phyloP scores from a whole-genome alignment of 1,284 basidiomycete genomes.

The Paramarasmius palmivorus region DNA sequence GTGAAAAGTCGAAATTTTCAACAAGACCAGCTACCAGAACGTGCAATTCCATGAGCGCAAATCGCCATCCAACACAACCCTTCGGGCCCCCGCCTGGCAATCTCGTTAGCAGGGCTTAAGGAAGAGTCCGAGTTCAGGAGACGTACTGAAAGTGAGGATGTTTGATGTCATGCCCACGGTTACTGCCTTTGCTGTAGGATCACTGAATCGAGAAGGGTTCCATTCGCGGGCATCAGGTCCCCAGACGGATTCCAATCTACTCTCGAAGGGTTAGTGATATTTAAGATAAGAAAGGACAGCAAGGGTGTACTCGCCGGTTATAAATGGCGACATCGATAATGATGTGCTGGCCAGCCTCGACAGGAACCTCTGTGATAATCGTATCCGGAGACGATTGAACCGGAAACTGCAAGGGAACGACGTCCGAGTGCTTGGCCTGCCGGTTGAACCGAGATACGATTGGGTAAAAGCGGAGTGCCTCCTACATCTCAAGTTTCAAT shows the following conservation, averaged over 20 bases:
- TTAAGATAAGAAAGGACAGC: too few relatives aligned
- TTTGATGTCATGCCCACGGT: too few relatives aligned
- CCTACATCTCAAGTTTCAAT: not conserved
- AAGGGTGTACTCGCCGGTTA: not conserved
- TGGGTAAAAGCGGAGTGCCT: not conserved
- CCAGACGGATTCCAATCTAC: not conserved
- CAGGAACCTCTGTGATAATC: not conserved
- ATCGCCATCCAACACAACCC: too few relatives aligned
- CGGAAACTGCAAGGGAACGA: not conserved
- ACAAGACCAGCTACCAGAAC: too few relatives aligned
- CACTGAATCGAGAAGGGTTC: not conserved
- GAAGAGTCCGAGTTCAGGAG: too few relatives aligned
- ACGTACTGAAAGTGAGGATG: too few relatives aligned
- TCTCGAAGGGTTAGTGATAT: too few relatives aligned
- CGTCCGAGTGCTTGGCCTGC: not conserved
- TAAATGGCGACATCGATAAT: not conserved
- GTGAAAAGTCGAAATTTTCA: too few relatives aligned
- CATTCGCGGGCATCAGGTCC: not conserved
- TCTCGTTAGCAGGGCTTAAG: too few relatives aligned
- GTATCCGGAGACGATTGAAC: not conserved
- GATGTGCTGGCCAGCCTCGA: not conserved
- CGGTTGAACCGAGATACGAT: not conserved
- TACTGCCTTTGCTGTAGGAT: too few relatives aligned
- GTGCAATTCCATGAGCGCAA: too few relatives aligned
- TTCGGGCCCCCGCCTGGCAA: too few relatives aligned